Percentiles rank a stretch among this genome's conserved stretches.
These are phyloP conservation scores for Fusarium setosum DNA, from an alignment of 2,329 filamentous ascomycete species.

Conservation along the genomic window DNA sequence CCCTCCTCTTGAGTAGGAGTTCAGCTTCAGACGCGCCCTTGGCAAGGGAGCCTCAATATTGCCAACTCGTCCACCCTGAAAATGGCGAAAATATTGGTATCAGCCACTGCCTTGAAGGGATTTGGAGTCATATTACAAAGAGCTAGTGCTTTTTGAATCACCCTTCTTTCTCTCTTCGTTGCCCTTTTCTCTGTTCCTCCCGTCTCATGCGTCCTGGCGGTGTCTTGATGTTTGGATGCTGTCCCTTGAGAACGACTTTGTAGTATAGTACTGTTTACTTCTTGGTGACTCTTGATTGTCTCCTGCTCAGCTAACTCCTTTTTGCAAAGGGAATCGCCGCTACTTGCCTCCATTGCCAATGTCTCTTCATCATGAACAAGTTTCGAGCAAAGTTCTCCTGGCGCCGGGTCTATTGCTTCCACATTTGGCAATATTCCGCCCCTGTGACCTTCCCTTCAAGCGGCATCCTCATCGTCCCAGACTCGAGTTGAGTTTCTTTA, in stretches of 20 bases:
- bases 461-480: neutral
- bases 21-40: conserved; percentile 12
- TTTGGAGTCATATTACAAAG: neutral
- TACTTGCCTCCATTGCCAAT: conserved; percentile 16
- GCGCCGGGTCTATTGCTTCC: neutral
- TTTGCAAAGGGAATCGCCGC: conserved; percentile 9
- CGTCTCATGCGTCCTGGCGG: neutral
- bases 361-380: neutral
- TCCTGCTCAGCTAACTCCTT: neutral
- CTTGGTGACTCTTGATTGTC: neutral
- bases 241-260: neutral
- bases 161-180: neutral
- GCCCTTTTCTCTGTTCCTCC: neutral
- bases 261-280: neutral
- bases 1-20: conserved; percentile 15
- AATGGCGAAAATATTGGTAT: neutral
- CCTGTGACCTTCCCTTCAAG: conserved; percentile 7
- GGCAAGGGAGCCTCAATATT: conserved; percentile 22
- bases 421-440: conserved; percentile 11
- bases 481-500: neutral
- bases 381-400: neutral
- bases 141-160: conserved; percentile 7
- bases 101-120: neutral
- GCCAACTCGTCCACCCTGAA: neutral
- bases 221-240: neutral